phyloP scores from a whole-genome alignment of 768 basidiomycete species.

The Gautieria morchelliformis region DNA sequence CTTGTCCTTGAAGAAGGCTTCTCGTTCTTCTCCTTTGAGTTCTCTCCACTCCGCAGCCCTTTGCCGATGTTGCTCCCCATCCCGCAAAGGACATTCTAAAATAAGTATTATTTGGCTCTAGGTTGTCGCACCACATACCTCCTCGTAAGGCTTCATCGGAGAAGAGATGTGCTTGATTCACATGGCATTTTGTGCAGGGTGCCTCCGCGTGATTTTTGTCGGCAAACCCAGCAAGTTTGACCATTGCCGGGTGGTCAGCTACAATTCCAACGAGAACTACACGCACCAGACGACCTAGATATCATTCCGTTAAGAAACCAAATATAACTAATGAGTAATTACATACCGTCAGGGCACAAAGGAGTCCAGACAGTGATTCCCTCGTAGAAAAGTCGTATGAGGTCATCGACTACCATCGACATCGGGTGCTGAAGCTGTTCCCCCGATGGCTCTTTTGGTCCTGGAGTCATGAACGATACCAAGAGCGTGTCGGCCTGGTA shows the following conservation, averaged over 20 bases:
- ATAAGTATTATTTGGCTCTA: too few relatives aligned
- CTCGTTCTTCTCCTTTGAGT: neutral
- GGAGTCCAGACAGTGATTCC: conserved; percentile 13
- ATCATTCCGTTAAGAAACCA: neutral
- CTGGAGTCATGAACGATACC: conserved; percentile 16
- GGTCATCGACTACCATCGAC: conserved; percentile 20
- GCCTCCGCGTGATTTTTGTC: conserved; percentile 17
- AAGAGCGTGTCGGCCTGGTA: conserved; percentile 12
- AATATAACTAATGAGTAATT: too few relatives aligned
- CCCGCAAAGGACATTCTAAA: too few relatives aligned
- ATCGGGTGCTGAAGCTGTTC: conserved; percentile 20
- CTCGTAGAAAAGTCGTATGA: conserved; percentile 18
- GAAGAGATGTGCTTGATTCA: conserved; percentile 12
- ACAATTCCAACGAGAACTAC: conserved; percentile 19
- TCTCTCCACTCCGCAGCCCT: neutral
- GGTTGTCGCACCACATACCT: conserved; percentile 1
- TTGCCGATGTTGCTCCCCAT: too few relatives aligned
- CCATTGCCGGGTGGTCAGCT: conserved; percentile 23
- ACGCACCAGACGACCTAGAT: conserved; percentile 14
- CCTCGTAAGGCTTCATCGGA: conserved; percentile 11
- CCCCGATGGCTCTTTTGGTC: conserved; percentile 20
- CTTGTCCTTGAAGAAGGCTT: conserved; percentile 4
- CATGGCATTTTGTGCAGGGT: conserved; percentile 20
- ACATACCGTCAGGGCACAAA: neutral
- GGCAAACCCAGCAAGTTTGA: conserved; percentile 19